Evolutionary conservation across 768 basidiomycete species (phyloP).

Genomic region (Tylopilus balloui): DNA sequence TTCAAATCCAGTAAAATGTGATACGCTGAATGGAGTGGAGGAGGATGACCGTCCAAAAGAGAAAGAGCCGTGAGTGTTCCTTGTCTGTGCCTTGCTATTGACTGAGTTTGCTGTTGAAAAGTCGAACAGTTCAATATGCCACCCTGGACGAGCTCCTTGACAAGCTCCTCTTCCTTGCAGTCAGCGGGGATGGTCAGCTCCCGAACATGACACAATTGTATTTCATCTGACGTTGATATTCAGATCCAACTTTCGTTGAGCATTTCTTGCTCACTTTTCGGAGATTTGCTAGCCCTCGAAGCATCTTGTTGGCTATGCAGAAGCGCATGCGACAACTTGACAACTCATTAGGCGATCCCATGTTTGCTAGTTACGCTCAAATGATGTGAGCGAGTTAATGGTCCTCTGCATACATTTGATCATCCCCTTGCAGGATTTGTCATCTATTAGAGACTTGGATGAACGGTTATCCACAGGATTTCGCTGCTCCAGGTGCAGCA

Average conservation of each 20-base stretch:
- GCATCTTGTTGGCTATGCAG: conserved; percentile 80
- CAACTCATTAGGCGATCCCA: conserved; percentile 67
- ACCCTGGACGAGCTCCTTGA: conserved; percentile 77
- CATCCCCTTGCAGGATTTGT: conserved; percentile 55
- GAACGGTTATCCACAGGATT: conserved; percentile 69
- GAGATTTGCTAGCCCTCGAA: conserved; percentile 75
- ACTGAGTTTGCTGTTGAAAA: conserved; percentile 22
- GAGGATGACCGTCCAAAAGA: conserved; percentile 33
- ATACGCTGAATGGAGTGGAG: conserved; percentile 11
- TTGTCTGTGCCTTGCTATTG: not conserved
- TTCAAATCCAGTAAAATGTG: conserved; percentile 12
- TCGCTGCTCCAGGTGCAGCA: conserved; percentile 68
- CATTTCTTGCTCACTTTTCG: conserved; percentile 84
- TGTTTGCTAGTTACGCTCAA: conserved; percentile 85
- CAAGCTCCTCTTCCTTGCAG: conserved; percentile 75
- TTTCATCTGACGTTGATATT: conserved; percentile 10
- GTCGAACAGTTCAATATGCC: conserved; percentile 64
- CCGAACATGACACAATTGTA: conserved; percentile 3
- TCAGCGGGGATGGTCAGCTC: conserved; percentile 74
- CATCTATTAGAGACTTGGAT: conserved; percentile 77
- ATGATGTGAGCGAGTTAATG: conserved; percentile 54
- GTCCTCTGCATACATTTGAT: conserved; percentile 5
- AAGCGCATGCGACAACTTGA: conserved; percentile 79
- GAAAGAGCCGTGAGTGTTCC: conserved; percentile 49
- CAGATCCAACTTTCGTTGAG: conserved; percentile 72